Base-by-base conservation (phyloP, 768 basidiomycete species). In the Rhizopogon rudus region DNA sequence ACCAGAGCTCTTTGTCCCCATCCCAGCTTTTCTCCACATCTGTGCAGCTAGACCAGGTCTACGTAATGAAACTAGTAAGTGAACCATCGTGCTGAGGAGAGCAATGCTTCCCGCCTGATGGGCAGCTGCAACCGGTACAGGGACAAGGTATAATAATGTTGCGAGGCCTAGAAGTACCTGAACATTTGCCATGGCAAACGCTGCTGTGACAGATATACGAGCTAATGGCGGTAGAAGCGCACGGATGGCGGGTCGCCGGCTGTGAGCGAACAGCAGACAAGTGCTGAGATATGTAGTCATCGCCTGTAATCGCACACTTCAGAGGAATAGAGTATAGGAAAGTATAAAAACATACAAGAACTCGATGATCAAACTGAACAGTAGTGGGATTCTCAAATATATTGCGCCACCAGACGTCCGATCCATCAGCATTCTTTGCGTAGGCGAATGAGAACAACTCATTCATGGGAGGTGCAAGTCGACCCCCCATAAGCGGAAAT, bases 361-460 rank as follows among this genome's bases (percentile, higher is more conserved):
- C 75, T 20, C 97, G 87, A 71, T 99, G 97, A 66, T 99, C 84
- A 64, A 98, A 98, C 67, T 99, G 97, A 7, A 95, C 95, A 0
- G 96, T 97, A 8, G 91, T 94, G 7, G 97, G 97, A 65, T 99
- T 99, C 73, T 99, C 97, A 59, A 97, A 84, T 50, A 98, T 75
- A 69, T 98, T 98, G 57, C 97, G 78, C 93, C 93, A 96, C 88
- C 89, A 95, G n/a, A 82, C 66, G 65, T 97, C 93, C 1, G 82
- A 83, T 58, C 81, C 75, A 67, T 91, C 87, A 0, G 73, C 62
- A 31, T 69, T 80, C 68, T 85, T 83, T 6, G 93, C 82, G 68
- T 97, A 98, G 6, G 77, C 74, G 1, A 79, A 65, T 28, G 90
- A 84, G 66, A 95, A 83, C 25, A 99, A 80, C 68, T 98, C 97